These are phyloP conservation scores for Myxozyma nipponensis DNA, from an alignment of 805 yeast species.

Conservation along the genomic window DNA sequence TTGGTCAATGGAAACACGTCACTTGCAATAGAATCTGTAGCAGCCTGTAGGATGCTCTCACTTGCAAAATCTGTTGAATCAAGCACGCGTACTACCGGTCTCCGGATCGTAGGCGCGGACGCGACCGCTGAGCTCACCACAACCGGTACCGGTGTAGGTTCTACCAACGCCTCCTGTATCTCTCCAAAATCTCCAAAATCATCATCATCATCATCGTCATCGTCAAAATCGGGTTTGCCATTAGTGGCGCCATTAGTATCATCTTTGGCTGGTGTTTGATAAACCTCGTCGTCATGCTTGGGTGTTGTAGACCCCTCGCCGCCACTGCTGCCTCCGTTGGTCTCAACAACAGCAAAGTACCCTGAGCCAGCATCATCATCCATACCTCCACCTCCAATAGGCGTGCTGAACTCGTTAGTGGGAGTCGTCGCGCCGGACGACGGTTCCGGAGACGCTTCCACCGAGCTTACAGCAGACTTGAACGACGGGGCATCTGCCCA, in stretches of 20 bases:
- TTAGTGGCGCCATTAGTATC: neutral
- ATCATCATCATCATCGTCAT: conserved; percentile 9
- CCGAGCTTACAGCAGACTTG: neutral
- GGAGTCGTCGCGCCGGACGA: neutral
- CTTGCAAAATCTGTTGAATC: conserved; percentile 10
- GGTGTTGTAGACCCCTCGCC: neutral
- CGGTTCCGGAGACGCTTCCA: too few species aligned
- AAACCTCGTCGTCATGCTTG: neutral
- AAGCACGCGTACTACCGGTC: conserved; percentile 1
- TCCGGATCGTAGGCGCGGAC: neutral
- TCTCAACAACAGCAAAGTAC: neutral
- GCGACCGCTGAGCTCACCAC: neutral
- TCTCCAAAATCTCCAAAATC: conserved; percentile 29
- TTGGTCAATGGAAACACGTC: conserved; percentile 11
- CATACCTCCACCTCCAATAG: neutral
- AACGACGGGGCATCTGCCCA: conserved; percentile 8
- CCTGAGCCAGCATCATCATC: neutral
- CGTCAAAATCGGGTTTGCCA: conserved; percentile 2
- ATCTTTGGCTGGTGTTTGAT: neutral
- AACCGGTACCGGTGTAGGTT: conserved; percentile 2
- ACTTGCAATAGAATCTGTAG: conserved; percentile 11
- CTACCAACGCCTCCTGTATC: conserved; percentile 4
- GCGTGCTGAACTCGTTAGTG: neutral
- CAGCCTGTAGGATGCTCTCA: conserved; percentile 14
- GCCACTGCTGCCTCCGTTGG: neutral